Base-by-base conservation (phyloP, 208 protist genomes). In the Crithidia sp. region DNA sequence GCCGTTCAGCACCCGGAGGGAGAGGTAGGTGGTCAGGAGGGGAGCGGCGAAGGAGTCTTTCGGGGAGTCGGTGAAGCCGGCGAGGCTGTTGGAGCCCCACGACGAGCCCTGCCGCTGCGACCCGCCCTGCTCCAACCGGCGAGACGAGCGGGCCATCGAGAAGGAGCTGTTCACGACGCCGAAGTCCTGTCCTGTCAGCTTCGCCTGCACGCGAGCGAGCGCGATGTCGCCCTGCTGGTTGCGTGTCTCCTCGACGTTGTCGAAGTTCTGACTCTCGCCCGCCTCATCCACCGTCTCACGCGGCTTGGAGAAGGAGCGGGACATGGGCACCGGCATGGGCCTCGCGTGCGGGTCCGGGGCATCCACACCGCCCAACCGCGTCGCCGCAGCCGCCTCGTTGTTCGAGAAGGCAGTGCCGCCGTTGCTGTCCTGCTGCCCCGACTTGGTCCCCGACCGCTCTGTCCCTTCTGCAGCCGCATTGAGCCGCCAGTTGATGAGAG, bases 401-500 rank as follows among this genome's bases (percentile, higher is more conserved):
- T 65, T 55, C 37, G 59, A 69, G 17, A 55, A 58, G 6, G 41
- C 56, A 7, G 56, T 44, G 10, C 67, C 57, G 56, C 56, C 52
- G 70, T 58, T 76, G 56, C 47, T 67, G 28, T 77, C 69, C 7
- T 40, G 59, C 13, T 64, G 77, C 13, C 54, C 67, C 13, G 74
- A 67, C 64, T 71, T 84, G 9, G 67, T 59, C 9, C 47, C 60
- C 14, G 70, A 75, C 64, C 53, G 75, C 37, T 76, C 71, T 0
- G 54, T 71, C 37, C 55, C 54, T 16, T 81, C 71, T 37, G 60
- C 72, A 10, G 45, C 71, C 14, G 45, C 84, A 61, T 93, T 91
- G 12, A 99, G 88, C 16, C 99, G 85, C 99, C 99, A 99, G 83
- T 99, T 99, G 80, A 99, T 99, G 7, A 99, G 90, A 8, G 99